Conservation (phyloP, 768 basidiomycete genomes). For the Tulasnella sp. region DNA sequence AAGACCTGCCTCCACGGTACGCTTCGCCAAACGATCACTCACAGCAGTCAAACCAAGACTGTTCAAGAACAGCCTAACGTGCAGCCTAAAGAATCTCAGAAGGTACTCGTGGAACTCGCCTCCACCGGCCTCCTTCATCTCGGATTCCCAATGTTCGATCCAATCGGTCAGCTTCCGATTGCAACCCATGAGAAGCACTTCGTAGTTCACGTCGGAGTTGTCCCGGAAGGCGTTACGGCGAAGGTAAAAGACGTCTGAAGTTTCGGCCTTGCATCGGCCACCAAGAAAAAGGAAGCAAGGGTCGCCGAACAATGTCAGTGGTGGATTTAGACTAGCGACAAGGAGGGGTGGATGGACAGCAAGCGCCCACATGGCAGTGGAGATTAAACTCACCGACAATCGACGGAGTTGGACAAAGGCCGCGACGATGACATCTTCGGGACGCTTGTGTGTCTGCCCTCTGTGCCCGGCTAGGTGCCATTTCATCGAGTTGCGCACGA, state of each 20-base stretch:
- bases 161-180: conserved; percentile 64
- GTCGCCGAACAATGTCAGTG: neutral
- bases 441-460: conserved; percentile 28
- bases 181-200: conserved; percentile 57
- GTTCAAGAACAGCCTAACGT: conserved; percentile 73
- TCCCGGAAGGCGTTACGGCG: conserved; percentile 30
- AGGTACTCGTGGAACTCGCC: conserved; percentile 67
- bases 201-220: conserved; percentile 55
- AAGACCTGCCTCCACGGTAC: neutral
- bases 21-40: neutral
- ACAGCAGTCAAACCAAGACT: conserved; percentile 65
- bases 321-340: neutral
- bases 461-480: conserved; percentile 52
- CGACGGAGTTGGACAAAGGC: conserved; percentile 68
- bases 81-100: conserved; percentile 61
- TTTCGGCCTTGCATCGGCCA: conserved; percentile 36
- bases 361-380: neutral
- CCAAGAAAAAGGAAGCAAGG: no score
- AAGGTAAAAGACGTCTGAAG: conserved; percentile 58
- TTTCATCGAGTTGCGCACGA: conserved; percentile 50
- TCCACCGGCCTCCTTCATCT: conserved; percentile 64
- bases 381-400: conserved; percentile 34
- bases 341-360: neutral
- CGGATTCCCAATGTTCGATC: conserved; percentile 57
- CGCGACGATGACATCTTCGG: conserved; percentile 71